phyloP scores from a whole-genome alignment of 495 filamentous ascomycete genomes.

The Aspergillus olivimuriae region DNA sequence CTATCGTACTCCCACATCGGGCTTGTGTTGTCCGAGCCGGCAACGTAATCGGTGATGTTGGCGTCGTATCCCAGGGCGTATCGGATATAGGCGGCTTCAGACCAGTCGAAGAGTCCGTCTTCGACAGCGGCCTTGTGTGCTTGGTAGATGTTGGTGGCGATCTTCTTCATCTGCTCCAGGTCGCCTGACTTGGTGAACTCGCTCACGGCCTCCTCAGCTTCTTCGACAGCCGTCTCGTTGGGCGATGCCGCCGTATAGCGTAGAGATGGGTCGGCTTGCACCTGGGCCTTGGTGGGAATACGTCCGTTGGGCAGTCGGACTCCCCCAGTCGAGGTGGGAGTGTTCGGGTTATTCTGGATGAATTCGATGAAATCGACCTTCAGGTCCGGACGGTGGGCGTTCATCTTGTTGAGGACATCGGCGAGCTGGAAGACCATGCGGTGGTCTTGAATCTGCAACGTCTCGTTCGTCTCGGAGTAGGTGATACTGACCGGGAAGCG shows the following conservation, averaged over 20 bases:
- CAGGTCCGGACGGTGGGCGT: conserved; percentile 42
- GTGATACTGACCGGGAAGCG: conserved; percentile 49
- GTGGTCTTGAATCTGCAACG: conserved; percentile 50
- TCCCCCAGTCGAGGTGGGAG: conserved; percentile 43
- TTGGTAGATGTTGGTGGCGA: conserved; percentile 55
- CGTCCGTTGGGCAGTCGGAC: conserved; percentile 45
- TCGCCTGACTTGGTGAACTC: conserved; percentile 18
- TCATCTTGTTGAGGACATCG: conserved; percentile 50
- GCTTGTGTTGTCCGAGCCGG: conserved; percentile 8
- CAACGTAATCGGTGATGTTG: conserved; percentile 50
- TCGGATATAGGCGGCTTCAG: conserved; percentile 55
- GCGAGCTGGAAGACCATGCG: conserved; percentile 59
- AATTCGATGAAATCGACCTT: conserved; percentile 66
- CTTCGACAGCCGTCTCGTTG: conserved; percentile 28
- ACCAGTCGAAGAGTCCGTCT: conserved; percentile 45
- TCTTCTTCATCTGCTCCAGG: conserved; percentile 28
- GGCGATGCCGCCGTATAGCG: conserved; percentile 22
- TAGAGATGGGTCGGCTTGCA: conserved; percentile 26
- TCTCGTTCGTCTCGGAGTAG: conserved; percentile 46
- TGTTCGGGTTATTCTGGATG: conserved; percentile 52
- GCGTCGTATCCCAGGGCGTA: conserved; percentile 48
- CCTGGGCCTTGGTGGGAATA: conserved; percentile 31
- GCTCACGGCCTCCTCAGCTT: conserved; percentile 29
- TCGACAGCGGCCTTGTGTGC: conserved; percentile 46
- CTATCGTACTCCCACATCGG: conserved; percentile 31